Evolutionary conservation across 1,284 basidiomycete genomes (phyloP).

Genomic region (Xerocomus cyaneibrunnescens): DNA sequence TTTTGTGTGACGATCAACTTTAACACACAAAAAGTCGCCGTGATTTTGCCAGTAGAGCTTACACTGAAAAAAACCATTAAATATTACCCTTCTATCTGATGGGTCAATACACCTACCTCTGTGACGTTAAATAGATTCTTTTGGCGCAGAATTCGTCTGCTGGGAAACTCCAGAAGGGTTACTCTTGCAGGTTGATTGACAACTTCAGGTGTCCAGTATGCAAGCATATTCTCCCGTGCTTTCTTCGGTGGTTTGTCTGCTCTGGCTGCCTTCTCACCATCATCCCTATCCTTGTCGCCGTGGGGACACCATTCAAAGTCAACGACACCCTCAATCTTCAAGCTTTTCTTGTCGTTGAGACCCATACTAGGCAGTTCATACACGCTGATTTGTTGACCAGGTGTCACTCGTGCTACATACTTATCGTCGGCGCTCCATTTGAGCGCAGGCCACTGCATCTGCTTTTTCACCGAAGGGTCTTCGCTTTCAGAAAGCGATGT

Average conservation of each 20-base stretch:
- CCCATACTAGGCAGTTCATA: conserved; percentile 96
- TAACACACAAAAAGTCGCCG: conserved; percentile 98
- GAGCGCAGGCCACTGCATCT: conserved; percentile 92
- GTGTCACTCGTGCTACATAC: conserved; percentile 83
- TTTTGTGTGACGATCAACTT: conserved; percentile 99
- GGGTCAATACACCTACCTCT: conserved; percentile 60
- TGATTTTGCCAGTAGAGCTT: conserved; percentile 99
- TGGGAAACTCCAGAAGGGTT: conserved; percentile 88
- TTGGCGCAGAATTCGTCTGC: conserved; percentile 81
- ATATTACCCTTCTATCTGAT: neutral
- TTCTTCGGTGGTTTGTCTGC: conserved; percentile 57
- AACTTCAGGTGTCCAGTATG: conserved; percentile 98
- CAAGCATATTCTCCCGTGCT: conserved; percentile 89
- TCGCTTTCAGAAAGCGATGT: conserved; percentile 58
- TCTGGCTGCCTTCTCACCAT: conserved; percentile 57
- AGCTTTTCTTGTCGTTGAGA: conserved; percentile 93
- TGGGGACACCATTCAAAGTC: conserved; percentile 99
- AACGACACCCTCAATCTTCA: conserved; percentile 97
- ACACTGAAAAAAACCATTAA: conserved; percentile 57
- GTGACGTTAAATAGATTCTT: conserved; percentile 99
- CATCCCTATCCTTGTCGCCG: conserved; percentile 85
- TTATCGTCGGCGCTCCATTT: conserved; percentile 99
- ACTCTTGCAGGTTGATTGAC: conserved; percentile 97
- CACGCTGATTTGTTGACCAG: conserved; percentile 92
- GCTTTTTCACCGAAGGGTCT: conserved; percentile 63